phyloP scores from a whole-genome alignment of 192 early-diverging fungal genomes.

The Linnemannia schmuckeri region DNA sequence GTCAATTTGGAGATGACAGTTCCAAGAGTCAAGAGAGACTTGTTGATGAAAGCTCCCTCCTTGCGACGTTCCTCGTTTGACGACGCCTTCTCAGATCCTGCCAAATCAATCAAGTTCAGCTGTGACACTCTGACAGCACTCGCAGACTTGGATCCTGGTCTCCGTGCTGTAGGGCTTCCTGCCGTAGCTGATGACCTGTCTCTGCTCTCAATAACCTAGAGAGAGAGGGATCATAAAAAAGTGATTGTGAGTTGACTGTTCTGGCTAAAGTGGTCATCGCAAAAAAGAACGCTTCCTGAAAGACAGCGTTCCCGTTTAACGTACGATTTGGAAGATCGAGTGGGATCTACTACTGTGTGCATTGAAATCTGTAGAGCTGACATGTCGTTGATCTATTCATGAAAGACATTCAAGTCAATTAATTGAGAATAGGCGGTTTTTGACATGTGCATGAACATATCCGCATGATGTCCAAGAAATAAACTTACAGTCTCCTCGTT shows the following conservation, averaged over 20 bases:
- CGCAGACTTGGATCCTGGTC: slow-evolving; percentile 44
- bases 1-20: slow-evolving; percentile 95
- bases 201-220: slow-evolving; percentile 82
- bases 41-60: slow-evolving; percentile 98
- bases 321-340: slow-evolving; percentile 93
- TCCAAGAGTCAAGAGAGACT: slow-evolving; percentile 86
- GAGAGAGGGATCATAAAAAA: not conserved
- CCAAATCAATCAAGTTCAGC: slow-evolving; percentile 95
- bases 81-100: slow-evolving; percentile 94
- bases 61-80: slow-evolving; percentile 90
- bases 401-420: not conserved
- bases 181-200: slow-evolving; percentile 61
- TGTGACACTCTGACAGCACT: slow-evolving; percentile 53
- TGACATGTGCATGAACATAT: not conserved
- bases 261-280: not conserved
- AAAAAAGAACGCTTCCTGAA: not conserved
- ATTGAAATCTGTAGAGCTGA: slow-evolving; percentile 95
- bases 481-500: slow-evolving; percentile 75
- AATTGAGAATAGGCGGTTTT: not conserved
- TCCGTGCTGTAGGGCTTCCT: slow-evolving; percentile 46
- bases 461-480: not conserved
- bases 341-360: slow-evolving; percentile 92
- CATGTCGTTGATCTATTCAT: slow-evolving; percentile 77
- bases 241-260: not conserved
- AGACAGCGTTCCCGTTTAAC: too few species aligned